phyloP scores from a whole-genome alignment of 352 stramenopile species.

The Phytophthora syringae region DNA sequence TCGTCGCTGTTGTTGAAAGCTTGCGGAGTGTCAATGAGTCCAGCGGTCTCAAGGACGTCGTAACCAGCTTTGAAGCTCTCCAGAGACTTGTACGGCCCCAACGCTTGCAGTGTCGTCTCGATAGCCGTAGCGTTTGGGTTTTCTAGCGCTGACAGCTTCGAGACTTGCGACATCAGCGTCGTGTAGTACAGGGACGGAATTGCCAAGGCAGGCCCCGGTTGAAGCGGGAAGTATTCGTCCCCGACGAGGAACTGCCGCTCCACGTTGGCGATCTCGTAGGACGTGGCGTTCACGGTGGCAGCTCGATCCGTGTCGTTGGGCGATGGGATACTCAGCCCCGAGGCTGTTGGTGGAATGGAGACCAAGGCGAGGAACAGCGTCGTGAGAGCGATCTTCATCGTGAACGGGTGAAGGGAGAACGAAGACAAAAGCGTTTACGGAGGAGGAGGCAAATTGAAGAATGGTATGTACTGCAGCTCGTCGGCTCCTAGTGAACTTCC shows the following conservation, averaged over 20 bases:
- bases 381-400: slow-evolving; percentile 14
- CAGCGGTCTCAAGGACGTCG: slow-evolving; percentile 21
- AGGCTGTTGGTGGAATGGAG: slow-evolving; percentile 3
- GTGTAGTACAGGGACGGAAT: slow-evolving; percentile 36
- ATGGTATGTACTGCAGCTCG: background rate
- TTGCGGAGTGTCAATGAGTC: slow-evolving; percentile 32
- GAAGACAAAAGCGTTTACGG: background rate
- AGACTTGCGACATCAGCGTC: slow-evolving; percentile 30
- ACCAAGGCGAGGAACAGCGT: slow-evolving; percentile 7
- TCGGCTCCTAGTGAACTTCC: background rate
- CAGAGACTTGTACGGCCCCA: slow-evolving; percentile 31
- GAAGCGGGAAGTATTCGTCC: slow-evolving; percentile 32
- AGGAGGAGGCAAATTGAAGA: slow-evolving; percentile 7
- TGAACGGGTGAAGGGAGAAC: background rate
- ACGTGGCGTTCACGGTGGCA: slow-evolving; percentile 23
- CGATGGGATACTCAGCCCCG: slow-evolving; percentile 21
- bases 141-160: slow-evolving; percentile 16
- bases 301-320: slow-evolving; percentile 11
- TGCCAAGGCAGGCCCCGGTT: slow-evolving; percentile 18
- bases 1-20: slow-evolving; percentile 43
- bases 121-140: slow-evolving; percentile 28
- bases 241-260: slow-evolving; percentile 26
- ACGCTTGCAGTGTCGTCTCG: slow-evolving; percentile 13
- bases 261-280: slow-evolving; percentile 34
- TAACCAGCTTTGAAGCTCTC: slow-evolving; percentile 38